Base-by-base conservation (phyloP, 805 yeast genomes). In the Torulaspora gathmanii region DNA sequence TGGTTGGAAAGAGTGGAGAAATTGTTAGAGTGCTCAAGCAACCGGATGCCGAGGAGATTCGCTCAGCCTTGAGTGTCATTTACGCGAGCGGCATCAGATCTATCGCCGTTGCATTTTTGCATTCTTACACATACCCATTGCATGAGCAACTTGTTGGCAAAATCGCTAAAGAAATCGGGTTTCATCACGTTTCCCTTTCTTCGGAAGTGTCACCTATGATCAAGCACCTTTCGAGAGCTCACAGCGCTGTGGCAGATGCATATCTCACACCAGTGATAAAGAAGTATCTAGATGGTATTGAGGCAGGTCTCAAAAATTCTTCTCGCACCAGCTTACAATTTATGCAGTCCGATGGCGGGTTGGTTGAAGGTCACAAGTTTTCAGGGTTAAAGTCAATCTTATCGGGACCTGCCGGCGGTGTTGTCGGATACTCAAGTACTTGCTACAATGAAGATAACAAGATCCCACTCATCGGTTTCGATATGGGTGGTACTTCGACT, bases 381-480 rank as follows among this genome's bases (percentile, higher is more conserved):
- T 83, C 96, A 0, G 98, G 98, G 1, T 70, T 91, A 29, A 76
- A 80, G 54, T 95, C 98, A 3, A 85, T 91, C 39, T 67, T 91
- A 28, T 87, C 96, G 1, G 98, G 98, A 2, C 98, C 98, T 2
- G 98, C 98, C 8, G 98, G 98, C 30, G 98, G 98, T 40, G 95
- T 91, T 47, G 96, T 91, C 27, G 98, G 98, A 0, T 86, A 80
- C 56, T 86, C 96, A 0, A 75, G 79, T 42, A 90, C 98, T 0
- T 86, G 95, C 50, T 87, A 74, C 60, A 73, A 79, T 49, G 65
- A 68, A 1, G 57, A 66, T n/a, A 75, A 75, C 44, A 65, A 68
- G 10, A 73, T 75, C 19, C 89, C 95, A 0, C 70, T 84, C 37
- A 76, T 86, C 45, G 95, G 93, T 0, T 84, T 86, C 54, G 95